These are phyloP conservation scores for Cytospora leucostoma DNA, from an alignment of 2,329 filamentous ascomycete species.

Conservation along the genomic window DNA sequence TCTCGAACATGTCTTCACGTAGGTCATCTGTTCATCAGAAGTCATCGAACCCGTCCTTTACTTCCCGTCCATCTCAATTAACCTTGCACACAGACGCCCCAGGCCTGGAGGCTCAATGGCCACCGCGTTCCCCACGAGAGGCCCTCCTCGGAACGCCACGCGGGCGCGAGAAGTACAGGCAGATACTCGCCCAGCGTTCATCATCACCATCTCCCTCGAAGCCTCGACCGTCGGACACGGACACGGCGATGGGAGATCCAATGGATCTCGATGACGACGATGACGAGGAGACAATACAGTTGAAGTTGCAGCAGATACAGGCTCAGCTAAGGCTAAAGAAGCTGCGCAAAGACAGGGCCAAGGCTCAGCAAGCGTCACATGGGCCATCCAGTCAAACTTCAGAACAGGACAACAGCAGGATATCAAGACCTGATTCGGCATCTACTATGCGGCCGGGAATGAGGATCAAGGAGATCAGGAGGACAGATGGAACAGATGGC, in stretches of 20 bases:
- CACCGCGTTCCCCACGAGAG: constrained; percentile 66
- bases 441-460: constrained; percentile 15
- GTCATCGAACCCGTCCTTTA: not conserved
- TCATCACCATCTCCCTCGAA: constrained; percentile 69
- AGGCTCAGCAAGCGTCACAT: constrained; percentile 15
- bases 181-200: constrained; percentile 65
- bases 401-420: constrained; percentile 29
- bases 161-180: constrained; percentile 74
- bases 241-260: constrained; percentile 25
- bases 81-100: constrained; percentile 30
- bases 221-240: constrained; percentile 29
- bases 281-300: constrained; percentile 84
- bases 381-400: constrained; percentile 29
- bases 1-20: constrained; percentile 18
- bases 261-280: constrained; percentile 59
- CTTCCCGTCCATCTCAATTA: constrained; percentile 17
- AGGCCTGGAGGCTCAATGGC: constrained; percentile 60
- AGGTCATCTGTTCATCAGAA: constrained; percentile 10
- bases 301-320: constrained; percentile 87
- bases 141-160: constrained; percentile 69
- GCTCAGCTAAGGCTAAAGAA: constrained; percentile 85
- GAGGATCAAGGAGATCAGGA: constrained; percentile 27
- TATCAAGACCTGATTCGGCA: constrained; percentile 22
- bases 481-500: constrained; percentile 14
- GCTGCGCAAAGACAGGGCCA: constrained; percentile 66